These are phyloP conservation scores for Beauveria scarabaeidicola DNA, from an alignment of 2,329 filamentous ascomycete species.

Conservation along the genomic window DNA sequence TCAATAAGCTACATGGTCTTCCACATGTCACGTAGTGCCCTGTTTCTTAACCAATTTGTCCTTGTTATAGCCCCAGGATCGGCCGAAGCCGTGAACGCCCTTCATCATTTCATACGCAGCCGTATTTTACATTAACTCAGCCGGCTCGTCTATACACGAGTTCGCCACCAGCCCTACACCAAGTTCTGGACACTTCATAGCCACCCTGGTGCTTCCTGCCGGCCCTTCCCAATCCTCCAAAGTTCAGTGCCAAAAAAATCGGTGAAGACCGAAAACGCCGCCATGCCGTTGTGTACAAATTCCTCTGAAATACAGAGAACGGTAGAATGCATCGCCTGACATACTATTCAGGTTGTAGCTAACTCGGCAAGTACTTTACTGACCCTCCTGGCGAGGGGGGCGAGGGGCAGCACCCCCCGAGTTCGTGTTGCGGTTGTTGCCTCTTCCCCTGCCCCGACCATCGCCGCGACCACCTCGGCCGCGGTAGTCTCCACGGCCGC, in stretches of 20 bases:
- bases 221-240: neutral
- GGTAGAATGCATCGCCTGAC: constrained; percentile 22
- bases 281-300: constrained; percentile 33
- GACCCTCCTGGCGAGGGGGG: constrained; percentile 30
- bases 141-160: constrained; percentile 1
- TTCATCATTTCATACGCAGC: neutral
- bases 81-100: neutral
- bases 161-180: neutral
- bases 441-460: constrained; percentile 35
- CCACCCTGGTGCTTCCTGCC: neutral
- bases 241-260: constrained; percentile 9
- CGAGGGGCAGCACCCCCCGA: constrained; percentile 23
- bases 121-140: neutral
- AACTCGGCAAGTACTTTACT: constrained; percentile 22
- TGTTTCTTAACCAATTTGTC: neutral
- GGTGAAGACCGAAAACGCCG: constrained; percentile 24
- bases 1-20: too few relatives aligned
- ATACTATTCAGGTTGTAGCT: constrained; percentile 19
- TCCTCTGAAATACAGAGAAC: constrained; percentile 22
- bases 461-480: constrained; percentile 45
- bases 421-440: constrained; percentile 27
- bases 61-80: neutral
- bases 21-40: neutral
- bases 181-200: neutral
- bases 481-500: constrained; percentile 40